Evolutionary conservation across 1,284 basidiomycete species (phyloP), one percentile per base, ranked within the genome.

Genomic region (Leccinum solheimii): DNA sequence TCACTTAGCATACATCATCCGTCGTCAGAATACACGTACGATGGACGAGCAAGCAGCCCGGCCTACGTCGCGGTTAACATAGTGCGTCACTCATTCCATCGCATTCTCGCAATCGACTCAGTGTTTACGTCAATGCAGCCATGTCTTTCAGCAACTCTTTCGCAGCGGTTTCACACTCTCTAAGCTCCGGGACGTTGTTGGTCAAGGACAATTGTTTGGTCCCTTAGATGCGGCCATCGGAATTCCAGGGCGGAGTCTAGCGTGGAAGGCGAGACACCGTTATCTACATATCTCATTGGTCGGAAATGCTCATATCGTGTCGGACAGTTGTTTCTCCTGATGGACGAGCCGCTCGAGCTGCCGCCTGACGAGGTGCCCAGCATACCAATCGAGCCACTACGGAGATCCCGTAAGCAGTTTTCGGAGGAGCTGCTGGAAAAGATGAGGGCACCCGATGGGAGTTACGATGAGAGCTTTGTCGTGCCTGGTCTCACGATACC

Each of bases 381-480:
- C 13, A 74, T 79, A 55, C 78, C 84, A 14, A 69, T 86, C 36
- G 77, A 81, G 36, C 72, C 78, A 6, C 69, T 90, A 50, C 78
- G 80, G 19, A 66, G 66, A 5, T 78, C 78, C 40, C 83, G 90
- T 48, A 78, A 79, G 62, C 75, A 79, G 57, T 92, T 85, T 72
- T 76, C 78, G 11, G 72, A 75, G 16, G 69, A 84, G 51, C 72
- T 91, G 34, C 72, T 83, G 54, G 83, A 91, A 65, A 84, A 86
- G 68, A 85, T 91, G 82, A 84, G 80, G 59, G 89, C 91, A 0
- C 91, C 91, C 27, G 91, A 93, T 72, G 90, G 89, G 10, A 87
- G 86, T 61, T 90, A 90, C 67, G 86, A 88, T 64, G 86, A 88
- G 56, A 84, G 86, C 4, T 82, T 88, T 61, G 73, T 79, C 36